phyloP scores from a whole-genome alignment of 1,139 yeast genomes.

The Yamadazyma pseudoaaseri region DNA sequence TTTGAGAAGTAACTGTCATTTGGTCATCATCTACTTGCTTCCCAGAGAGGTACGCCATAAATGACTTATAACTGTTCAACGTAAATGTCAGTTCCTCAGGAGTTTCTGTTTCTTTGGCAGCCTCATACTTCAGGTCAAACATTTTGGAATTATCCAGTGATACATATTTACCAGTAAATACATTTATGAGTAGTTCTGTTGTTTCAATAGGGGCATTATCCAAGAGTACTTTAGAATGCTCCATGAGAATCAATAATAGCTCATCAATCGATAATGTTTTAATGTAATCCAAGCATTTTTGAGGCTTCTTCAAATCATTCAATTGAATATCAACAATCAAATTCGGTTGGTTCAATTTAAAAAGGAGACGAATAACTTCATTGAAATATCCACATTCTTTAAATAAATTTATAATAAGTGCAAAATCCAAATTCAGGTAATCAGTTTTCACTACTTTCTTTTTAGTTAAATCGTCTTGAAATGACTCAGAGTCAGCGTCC shows the following conservation, averaged over 20 bases:
- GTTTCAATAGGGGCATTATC: conserved; percentile 77
- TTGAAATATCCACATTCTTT: conserved; percentile 72
- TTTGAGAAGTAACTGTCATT: conserved; percentile 8
- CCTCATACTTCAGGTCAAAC: conserved; percentile 5
- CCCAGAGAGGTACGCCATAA: conserved; percentile 60
- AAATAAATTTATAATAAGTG: conserved; percentile 68
- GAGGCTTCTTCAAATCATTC: conserved; percentile 62
- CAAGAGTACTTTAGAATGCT: conserved; percentile 64
- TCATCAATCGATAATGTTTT: conserved; percentile 76
- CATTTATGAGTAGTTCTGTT: conserved; percentile 76
- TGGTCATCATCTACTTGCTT: conserved; percentile 15
- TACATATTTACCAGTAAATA: conserved; percentile 81
- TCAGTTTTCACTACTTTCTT: conserved; percentile 8
- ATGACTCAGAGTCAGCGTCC: conserved; percentile 11
- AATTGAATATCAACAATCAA: conserved; percentile 76
- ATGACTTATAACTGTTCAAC: conserved; percentile 69
- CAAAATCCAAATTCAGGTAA: conserved; percentile 58
- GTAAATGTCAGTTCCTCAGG: conserved; percentile 15
- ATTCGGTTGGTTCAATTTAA: conserved; percentile 70
- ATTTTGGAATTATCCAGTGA: conserved; percentile 31
- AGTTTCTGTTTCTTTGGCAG: conserved; percentile 9
- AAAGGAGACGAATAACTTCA: conserved; percentile 71
- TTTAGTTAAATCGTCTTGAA: conserved; percentile 6
- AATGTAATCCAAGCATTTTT: conserved; percentile 64
- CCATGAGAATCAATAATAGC: conserved; percentile 65